These are phyloP conservation scores for Nakaseomyces kungkrabaensis DNA, from an alignment of 1,139 yeast genomes.

Conservation along the genomic window DNA sequence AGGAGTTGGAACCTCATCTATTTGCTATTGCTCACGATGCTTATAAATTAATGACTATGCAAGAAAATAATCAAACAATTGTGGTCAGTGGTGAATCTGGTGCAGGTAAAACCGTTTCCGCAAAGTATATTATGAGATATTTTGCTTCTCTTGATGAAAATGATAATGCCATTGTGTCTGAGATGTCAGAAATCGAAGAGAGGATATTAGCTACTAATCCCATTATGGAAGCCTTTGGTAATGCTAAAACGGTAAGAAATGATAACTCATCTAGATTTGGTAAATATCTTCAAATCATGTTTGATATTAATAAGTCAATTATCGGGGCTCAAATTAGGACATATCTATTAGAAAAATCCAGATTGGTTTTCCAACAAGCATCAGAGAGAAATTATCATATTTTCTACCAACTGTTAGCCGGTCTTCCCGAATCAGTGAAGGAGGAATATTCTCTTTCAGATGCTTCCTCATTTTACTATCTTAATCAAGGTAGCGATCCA, in stretches of 20 bases:
- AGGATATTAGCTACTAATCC: constrained; percentile 97
- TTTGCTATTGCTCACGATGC: constrained; percentile 99
- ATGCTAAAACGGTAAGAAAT: constrained; percentile 94
- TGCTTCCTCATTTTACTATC: constrained; percentile 66
- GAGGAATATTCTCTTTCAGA: constrained; percentile 48
- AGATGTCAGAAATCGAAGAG: constrained; percentile 88
- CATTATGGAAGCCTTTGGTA: constrained; percentile 98
- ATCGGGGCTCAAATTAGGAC: constrained; percentile 95
- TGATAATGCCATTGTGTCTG: constrained; percentile 37
- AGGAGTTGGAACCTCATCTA: constrained; percentile 93
- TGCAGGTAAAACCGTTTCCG: constrained; percentile 97
- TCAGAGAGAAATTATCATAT: constrained; percentile 92
- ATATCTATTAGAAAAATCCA: constrained; percentile 83
- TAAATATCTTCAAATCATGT: constrained; percentile 85
- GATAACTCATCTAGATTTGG: constrained; percentile 98
- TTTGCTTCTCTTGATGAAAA: constrained; percentile 50
- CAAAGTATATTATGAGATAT: constrained; percentile 96
- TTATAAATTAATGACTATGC: constrained; percentile 86
- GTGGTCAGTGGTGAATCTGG: constrained; percentile 99
- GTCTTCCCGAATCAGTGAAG: constrained; percentile 57
- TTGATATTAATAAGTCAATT: constrained; percentile 49
- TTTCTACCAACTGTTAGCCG: constrained; percentile 84
- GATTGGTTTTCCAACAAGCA: constrained; percentile 90
- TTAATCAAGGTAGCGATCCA: constrained; percentile 85
- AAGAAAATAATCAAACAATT: constrained; percentile 83